phyloP scores from a whole-genome alignment of 768 basidiomycete genomes.

The Symmetrospora coprosmae region DNA sequence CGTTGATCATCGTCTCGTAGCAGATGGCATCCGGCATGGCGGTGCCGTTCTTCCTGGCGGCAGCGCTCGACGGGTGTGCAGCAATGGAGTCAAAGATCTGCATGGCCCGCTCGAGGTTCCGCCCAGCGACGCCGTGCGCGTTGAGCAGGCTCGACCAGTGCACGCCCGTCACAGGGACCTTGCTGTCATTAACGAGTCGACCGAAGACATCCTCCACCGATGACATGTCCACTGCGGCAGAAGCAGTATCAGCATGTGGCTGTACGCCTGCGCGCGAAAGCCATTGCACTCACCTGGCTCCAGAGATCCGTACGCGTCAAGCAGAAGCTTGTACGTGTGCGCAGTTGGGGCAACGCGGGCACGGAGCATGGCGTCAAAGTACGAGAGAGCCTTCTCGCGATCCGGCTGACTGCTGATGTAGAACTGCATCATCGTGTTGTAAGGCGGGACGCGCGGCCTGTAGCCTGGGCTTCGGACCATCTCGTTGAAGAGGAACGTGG shows the following conservation, averaged over 20 bases:
- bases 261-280: too few relatives aligned
- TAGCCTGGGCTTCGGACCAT: slow-evolving; percentile 63
- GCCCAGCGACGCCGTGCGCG: slow-evolving; percentile 65
- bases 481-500: slow-evolving; percentile 69
- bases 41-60: slow-evolving; percentile 25
- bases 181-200: slow-evolving; percentile 43
- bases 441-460: slow-evolving; percentile 80
- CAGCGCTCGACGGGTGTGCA: slow-evolving; percentile 42
- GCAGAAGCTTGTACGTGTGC: slow-evolving; percentile 90
- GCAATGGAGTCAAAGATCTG: slow-evolving; percentile 61
- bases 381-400: slow-evolving; percentile 58
- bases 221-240: slow-evolving; percentile 48
- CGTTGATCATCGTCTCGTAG: slow-evolving; percentile 81
- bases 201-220: slow-evolving; percentile 60
- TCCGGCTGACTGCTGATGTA: slow-evolving; percentile 83
- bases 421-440: slow-evolving; percentile 98
- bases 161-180: slow-evolving; percentile 46
- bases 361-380: slow-evolving; percentile 51
- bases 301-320: slow-evolving; percentile 75
- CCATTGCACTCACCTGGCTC: slow-evolving; percentile 44
- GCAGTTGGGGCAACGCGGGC: slow-evolving; percentile 59
- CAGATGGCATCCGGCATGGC: slow-evolving; percentile 62
- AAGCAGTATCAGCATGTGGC: too few relatives aligned
- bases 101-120: slow-evolving; percentile 63
- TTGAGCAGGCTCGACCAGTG: slow-evolving; percentile 80